A percentile compares a stretch with the other conserved stretches of the same genome.
These are phyloP conservation scores for Ceratobasidium sp. DNA, from an alignment of 1,284 basidiomycete genomes.

Conservation along the genomic window DNA sequence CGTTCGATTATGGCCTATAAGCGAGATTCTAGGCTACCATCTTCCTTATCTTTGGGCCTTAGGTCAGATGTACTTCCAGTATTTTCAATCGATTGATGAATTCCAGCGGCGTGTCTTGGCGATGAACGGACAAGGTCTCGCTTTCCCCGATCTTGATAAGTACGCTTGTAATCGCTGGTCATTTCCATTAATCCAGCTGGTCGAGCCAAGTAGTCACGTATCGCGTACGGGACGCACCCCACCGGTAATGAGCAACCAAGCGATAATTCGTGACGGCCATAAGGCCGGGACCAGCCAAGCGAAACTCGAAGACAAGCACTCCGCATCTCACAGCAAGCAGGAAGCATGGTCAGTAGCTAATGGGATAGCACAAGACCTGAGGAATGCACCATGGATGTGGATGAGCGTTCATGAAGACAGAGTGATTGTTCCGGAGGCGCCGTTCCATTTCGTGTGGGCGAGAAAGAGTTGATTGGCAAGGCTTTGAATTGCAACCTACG, in stretches of 20 bases:
- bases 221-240: slow-evolving; percentile 1
- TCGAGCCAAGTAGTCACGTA: slow-evolving; percentile 13
- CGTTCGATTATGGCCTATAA: slow-evolving; percentile 27
- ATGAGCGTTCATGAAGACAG: slow-evolving; percentile 11
- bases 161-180: neutral
- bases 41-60: neutral
- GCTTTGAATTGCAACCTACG: neutral
- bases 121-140: neutral
- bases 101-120: neutral
- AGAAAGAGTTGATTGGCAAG: neutral
- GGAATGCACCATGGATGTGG: slow-evolving; percentile 12
- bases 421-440: slow-evolving; percentile 12
- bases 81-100: neutral
- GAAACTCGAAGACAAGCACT: neutral
- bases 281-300: neutral
- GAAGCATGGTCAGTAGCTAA: slow-evolving; percentile 20
- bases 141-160: neutral
- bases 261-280: slow-evolving; percentile 2
- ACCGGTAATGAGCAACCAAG: slow-evolving; percentile 6
- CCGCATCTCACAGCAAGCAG: neutral
- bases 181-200: slow-evolving; percentile 22
- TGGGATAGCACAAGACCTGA: slow-evolving; percentile 1
- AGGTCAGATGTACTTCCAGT: neutral
- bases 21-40: neutral
- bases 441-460: slow-evolving; percentile 30